Evolutionary conservation across 257 asterid genomes (phyloP).

Genomic region (Penstemon eatonii): DNA sequence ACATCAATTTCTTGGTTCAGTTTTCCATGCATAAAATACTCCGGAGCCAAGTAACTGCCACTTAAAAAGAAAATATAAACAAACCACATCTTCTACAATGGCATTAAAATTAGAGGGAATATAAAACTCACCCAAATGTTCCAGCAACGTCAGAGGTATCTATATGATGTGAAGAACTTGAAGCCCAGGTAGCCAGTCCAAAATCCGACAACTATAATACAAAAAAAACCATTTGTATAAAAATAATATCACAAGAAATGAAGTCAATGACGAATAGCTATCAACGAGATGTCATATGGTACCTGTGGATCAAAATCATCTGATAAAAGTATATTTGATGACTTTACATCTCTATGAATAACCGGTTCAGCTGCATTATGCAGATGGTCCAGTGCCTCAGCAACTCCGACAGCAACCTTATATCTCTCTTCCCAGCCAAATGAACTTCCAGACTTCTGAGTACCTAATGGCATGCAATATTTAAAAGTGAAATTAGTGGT

Average conservation of each 20-base stretch:
- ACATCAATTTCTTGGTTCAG: conserved; percentile 73
- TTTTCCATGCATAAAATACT: conserved; percentile 82
- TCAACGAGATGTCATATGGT: conserved; percentile 1
- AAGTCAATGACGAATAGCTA: conserved; percentile 12
- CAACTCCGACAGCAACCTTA: conserved; percentile 86
- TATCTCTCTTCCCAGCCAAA: conserved; percentile 76
- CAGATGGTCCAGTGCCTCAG: conserved; percentile 78
- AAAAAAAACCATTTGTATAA: conserved; percentile 18
- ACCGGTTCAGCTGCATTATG: conserved; percentile 59
- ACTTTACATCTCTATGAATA: conserved; percentile 90
- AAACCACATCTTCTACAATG: background rate
- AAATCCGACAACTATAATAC: conserved; percentile 77
- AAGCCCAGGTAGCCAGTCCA: conserved; percentile 83
- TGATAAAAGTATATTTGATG: conserved; percentile 89
- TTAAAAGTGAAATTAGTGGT: background rate
- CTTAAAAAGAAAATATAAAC: background rate
- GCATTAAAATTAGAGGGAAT: conserved; percentile 20
- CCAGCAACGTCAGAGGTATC: conserved; percentile 76
- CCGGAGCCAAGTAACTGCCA: conserved; percentile 93
- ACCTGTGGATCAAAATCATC: conserved; percentile 89
- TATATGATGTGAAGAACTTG: conserved; percentile 54
- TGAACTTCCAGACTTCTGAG: conserved; percentile 33
- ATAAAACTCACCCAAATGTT: conserved; percentile 76
- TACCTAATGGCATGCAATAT: conserved; percentile 39
- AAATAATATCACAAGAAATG: background rate